These are phyloP conservation scores for Saccharum officinarum DNA, from an alignment of 176 grass and related monocot species.

Conservation along the genomic window DNA sequence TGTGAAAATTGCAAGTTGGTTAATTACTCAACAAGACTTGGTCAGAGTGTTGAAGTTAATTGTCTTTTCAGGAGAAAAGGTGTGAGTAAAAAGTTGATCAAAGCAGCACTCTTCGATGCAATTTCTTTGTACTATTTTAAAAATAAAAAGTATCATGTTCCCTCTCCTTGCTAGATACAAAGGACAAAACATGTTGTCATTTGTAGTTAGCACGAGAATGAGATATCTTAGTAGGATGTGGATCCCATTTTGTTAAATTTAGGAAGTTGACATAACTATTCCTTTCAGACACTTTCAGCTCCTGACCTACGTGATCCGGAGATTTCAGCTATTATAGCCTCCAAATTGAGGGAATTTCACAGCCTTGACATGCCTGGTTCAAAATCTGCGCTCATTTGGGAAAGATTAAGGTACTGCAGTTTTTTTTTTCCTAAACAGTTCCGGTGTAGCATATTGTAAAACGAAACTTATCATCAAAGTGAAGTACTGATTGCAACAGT, in stretches of 20 bases:
- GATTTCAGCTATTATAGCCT: slow-evolving; percentile 69
- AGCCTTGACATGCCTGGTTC: slow-evolving; percentile 80
- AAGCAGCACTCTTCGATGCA: background rate
- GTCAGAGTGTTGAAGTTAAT: slow-evolving; percentile 9
- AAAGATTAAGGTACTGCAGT: slow-evolving; percentile 72
- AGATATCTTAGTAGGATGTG: slow-evolving; percentile 5
- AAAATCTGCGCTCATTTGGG: slow-evolving; percentile 63
- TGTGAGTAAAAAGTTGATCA: background rate
- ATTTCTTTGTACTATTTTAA: background rate
- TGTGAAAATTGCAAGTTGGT: no score
- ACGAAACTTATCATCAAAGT: background rate
- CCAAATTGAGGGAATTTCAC: slow-evolving; percentile 84
- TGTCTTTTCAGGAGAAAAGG: background rate
- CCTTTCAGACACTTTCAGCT: slow-evolving; percentile 71
- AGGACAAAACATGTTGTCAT: background rate
- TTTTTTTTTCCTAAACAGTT: background rate
- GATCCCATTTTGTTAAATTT: background rate
- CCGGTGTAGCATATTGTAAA: background rate
- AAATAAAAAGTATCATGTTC: background rate
- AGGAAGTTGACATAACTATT: slow-evolving; percentile 30
- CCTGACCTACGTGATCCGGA: slow-evolving; percentile 74
- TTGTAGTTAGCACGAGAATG: background rate
- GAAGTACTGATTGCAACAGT: slow-evolving; percentile 10
- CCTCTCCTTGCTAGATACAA: background rate
- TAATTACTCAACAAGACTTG: background rate